Conservation (phyloP, 2,329 filamentous ascomycete species). For the Chaetoscypha palmicola region DNA sequence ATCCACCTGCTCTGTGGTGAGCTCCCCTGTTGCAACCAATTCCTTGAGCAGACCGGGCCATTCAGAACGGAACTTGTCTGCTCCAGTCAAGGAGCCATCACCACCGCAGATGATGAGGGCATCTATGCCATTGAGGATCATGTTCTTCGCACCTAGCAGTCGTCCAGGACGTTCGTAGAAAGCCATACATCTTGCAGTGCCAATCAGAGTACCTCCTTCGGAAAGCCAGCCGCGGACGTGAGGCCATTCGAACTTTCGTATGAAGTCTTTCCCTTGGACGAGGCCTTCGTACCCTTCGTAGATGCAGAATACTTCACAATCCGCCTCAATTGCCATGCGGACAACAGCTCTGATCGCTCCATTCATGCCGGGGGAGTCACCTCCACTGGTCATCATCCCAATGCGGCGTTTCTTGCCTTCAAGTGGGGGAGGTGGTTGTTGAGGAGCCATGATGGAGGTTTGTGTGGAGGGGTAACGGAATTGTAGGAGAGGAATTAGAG, state of each 20-base stretch:
- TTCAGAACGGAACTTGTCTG: conserved; percentile 85
- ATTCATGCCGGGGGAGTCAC: conserved; percentile 71
- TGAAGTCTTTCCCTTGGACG: conserved; percentile 81
- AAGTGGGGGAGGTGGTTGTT: conserved; percentile 22
- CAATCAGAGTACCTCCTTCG: conserved; percentile 91
- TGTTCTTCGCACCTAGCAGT: conserved; percentile 82
- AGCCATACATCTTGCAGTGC: conserved; percentile 84
- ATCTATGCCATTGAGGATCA: conserved; percentile 88
- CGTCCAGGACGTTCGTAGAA: conserved; percentile 87
- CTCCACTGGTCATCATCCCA: conserved; percentile 66
- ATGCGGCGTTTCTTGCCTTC: conserved; percentile 38
- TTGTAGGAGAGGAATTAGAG: conserved; percentile 3
- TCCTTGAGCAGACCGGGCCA: conserved; percentile 87
- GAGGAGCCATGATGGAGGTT: conserved; percentile 21
- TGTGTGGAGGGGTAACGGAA: conserved; percentile 3
- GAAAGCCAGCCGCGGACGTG: conserved; percentile 92
- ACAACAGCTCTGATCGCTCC: conserved; percentile 70
- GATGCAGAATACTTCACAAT: conserved; percentile 71
- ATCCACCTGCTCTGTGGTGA: conserved; percentile 62
- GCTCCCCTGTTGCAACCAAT: conserved; percentile 66
- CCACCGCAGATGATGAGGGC: conserved; percentile 95
- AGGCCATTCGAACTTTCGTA: conserved; percentile 82
- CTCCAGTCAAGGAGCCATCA: conserved; percentile 92
- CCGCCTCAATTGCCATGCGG: conserved; percentile 80
- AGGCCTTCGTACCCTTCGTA: conserved; percentile 96